These are phyloP conservation scores for Pseudogymnoascus sp. DNA, from an alignment of 2,329 filamentous ascomycete genomes.

Conservation along the genomic window DNA sequence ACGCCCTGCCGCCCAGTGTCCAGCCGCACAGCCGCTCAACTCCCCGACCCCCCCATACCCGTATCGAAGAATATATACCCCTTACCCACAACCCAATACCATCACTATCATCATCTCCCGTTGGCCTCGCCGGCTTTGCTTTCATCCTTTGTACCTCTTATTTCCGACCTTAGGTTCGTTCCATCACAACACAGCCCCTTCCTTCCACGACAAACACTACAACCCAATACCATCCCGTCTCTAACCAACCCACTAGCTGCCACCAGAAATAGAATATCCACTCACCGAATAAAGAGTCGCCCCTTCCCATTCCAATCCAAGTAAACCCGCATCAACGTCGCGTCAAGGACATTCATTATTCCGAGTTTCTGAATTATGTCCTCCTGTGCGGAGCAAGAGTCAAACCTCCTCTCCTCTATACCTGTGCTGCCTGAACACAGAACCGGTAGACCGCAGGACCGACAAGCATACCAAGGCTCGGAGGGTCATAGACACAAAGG, in stretches of 20 bases:
- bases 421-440: too few species aligned
- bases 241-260: background rate
- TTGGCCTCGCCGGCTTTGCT: background rate
- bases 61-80: too few species aligned
- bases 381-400: background rate
- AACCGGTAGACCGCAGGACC: too few species aligned
- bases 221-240: background rate
- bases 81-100: background rate
- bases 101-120: background rate
- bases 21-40: background rate
- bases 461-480: too few species aligned
- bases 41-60: too few species aligned
- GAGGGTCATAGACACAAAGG: too few species aligned
- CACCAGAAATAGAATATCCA: background rate
- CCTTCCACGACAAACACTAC: background rate
- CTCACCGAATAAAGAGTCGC: background rate
- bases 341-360: background rate
- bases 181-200: background rate
- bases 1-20: too few species aligned
- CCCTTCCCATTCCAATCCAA: background rate
- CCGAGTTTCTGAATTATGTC: too few species aligned
- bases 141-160: background rate
- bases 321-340: background rate
- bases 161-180: background rate
- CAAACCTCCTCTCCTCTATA: too few species aligned